Evolutionary conservation across 805 yeast species (phyloP), one percentile per base, ranked within the genome.

Genomic region (Yamadazyma tumulicola): DNA sequence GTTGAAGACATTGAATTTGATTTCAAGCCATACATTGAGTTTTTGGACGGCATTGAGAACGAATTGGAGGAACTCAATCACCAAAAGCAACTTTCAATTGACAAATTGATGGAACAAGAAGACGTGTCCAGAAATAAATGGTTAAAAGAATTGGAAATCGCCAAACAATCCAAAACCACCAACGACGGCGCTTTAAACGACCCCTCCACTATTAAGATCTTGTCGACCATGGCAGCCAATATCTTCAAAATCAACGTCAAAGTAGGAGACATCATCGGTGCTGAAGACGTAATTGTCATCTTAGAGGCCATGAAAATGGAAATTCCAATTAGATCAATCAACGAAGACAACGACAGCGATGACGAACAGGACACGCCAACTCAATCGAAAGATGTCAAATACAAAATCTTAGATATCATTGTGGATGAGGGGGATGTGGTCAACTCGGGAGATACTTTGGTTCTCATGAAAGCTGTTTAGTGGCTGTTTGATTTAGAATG

Each of bases 241-340:
- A 54, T 59, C 13, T 59, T 57, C 41, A 59, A 57, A 37, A 45
- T 59, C 17, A 48, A 51, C 23, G 38, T 37, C 10, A 35, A 34
- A n/a, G 47, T 42, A 16, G 62, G 54, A 13, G 57, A 48, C 28
- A 31, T 21, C 2, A 33, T 57, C 6, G 30, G 39, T 4, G 26
- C 19, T 2, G 48, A 44, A 15, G 58, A 54, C 34, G 46, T 46
- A 12, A 26, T 52, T 15, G 35, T 57, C 11, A 42, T 59, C 29
- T 37, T 59, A 9, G 64, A 59, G 40, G 59, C 64, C 5, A 59
- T 59, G 64, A 59, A 59, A 27, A 59, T 59, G 64, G 64, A 59
- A 37, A 56, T 59, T 21, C 51, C 61, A 6, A 34, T 59, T 2
- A 48, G 53, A 34, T 41, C 55, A 12, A 38, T 45, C 6, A 32